Base-by-base conservation (phyloP, 2,329 filamentous ascomycete genomes). In the Aspergillus jensenii region DNA sequence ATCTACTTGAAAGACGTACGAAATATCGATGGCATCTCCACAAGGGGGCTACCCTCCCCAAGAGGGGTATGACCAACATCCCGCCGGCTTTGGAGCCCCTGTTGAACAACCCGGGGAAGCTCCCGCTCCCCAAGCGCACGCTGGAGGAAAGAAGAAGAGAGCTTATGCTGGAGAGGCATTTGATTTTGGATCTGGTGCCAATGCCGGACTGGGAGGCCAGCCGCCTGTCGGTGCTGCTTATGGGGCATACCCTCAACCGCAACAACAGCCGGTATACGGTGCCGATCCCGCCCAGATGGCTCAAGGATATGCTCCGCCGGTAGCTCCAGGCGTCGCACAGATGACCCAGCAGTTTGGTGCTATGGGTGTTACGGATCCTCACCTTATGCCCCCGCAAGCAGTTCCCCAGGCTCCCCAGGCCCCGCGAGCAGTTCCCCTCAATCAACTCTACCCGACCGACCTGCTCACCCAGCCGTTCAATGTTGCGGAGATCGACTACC, bases 111-210 rank as follows among this genome's bases (percentile, higher is more conserved):
- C 71, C 41, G 63, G 67, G 43, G 67, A 61, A 52, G 69, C 64
- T 50, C 63, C 67, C 43, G 62, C 72, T 55, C 63, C 66, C 49
- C 72, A 73, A 39, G 67, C 62, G 44, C 71, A 74, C 44, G 67
- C 76, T 56, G 76, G 68, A 57, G 74, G 74, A 44, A 74, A 68
- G 81, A 97, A 96, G 86, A 96, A 96, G 84, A 86, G 92, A 81
- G 89, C 90, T 57, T 98, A 98, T 80, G 95, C 95, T 55, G 91
- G 91, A 57, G 90, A 96, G 76, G 93, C 93, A 46, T 99, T 96
- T 76, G 93, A 96, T 59, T 95, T 98, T 68, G 91, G 90, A 51
- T 84, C 85, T 51, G 95, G 93, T 68, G 90, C 90, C 71, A 98
- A 98, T 82, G 87, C 89, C 57, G 84, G 80, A 51, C 75, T 82